These are phyloP conservation scores for Rhodotorula mucilaginosa DNA, from an alignment of 1,284 basidiomycete species.

Conservation along the genomic window DNA sequence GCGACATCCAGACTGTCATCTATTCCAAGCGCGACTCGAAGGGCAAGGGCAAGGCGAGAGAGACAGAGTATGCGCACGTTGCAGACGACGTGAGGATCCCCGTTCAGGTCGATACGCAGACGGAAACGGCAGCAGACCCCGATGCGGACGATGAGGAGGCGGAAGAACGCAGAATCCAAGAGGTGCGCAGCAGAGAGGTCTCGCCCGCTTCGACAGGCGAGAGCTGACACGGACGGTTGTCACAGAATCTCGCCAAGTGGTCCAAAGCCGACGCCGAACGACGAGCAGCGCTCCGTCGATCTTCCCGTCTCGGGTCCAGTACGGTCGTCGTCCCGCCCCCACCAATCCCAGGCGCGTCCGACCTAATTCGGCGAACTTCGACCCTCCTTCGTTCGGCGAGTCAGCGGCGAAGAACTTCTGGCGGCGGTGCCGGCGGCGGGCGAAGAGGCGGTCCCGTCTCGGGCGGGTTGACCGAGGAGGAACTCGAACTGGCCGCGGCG, in stretches of 20 bases:
- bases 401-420: neutral
- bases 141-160: conserved; percentile 9
- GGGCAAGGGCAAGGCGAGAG: neutral
- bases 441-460: neutral
- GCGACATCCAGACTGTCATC: neutral
- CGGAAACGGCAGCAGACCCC: neutral
- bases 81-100: neutral
- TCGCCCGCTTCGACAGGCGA: neutral
- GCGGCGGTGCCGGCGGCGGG: neutral
- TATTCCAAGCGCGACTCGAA: conserved; percentile 1
- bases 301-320: conserved; percentile 6
- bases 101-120: neutral
- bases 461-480: neutral
- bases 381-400: neutral
- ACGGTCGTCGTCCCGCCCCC: conserved; percentile 5
- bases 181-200: neutral
- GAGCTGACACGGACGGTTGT: rapidly evolving
- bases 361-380: conserved; percentile 10
- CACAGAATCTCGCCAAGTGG: conserved; percentile 16
- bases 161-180: conserved; percentile 2
- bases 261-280: conserved; percentile 9
- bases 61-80: neutral
- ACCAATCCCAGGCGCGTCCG: neutral
- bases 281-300: conserved; percentile 10
- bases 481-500: conserved; percentile 10